Evolutionary conservation across 2,329 filamentous ascomycete genomes (phyloP).

Genomic region (Claviceps humidiphila): DNA sequence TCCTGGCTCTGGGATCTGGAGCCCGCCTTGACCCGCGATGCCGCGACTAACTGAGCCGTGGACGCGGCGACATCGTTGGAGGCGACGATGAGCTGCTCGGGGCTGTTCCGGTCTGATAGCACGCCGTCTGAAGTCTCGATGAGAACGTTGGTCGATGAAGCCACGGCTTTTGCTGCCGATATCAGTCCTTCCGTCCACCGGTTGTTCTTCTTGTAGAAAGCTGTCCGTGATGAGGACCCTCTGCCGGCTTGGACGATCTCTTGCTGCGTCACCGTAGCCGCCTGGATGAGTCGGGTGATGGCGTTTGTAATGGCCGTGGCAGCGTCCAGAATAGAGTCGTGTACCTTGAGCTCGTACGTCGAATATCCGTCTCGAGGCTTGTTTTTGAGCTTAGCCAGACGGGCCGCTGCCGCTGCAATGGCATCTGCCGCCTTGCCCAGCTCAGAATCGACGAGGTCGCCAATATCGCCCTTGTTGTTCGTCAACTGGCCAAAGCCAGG

Average conservation of each 20-base stretch:
- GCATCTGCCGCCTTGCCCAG: constrained; percentile 88
- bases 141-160: constrained; percentile 81
- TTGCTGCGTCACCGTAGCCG: constrained; percentile 81
- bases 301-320: constrained; percentile 88
- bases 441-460: constrained; percentile 85
- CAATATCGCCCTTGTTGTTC: constrained; percentile 70
- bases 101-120: constrained; percentile 78
- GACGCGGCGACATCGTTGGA: constrained; percentile 94
- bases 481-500: constrained; percentile 74
- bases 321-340: constrained; percentile 87
- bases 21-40: constrained; percentile 87
- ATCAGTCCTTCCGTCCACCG: constrained; percentile 97
- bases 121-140: constrained; percentile 98
- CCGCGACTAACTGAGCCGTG: constrained; percentile 91
- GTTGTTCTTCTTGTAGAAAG: constrained; percentile 99
- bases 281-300: constrained; percentile 88
- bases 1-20: constrained; percentile 98
- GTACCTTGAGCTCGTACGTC: constrained; percentile 90
- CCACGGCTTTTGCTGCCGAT: constrained; percentile 92
- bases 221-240: constrained; percentile 73
- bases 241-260: constrained; percentile 93
- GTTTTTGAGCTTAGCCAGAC: constrained; percentile 83
- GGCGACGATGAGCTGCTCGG: constrained; percentile 93
- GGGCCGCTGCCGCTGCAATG: constrained; percentile 81
- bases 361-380: constrained; percentile 94